A percentile compares a stretch with the other conserved stretches of the same genome.
phyloP scores from a whole-genome alignment of 2,329 filamentous ascomycete genomes.

The Huntiella decipiens region DNA sequence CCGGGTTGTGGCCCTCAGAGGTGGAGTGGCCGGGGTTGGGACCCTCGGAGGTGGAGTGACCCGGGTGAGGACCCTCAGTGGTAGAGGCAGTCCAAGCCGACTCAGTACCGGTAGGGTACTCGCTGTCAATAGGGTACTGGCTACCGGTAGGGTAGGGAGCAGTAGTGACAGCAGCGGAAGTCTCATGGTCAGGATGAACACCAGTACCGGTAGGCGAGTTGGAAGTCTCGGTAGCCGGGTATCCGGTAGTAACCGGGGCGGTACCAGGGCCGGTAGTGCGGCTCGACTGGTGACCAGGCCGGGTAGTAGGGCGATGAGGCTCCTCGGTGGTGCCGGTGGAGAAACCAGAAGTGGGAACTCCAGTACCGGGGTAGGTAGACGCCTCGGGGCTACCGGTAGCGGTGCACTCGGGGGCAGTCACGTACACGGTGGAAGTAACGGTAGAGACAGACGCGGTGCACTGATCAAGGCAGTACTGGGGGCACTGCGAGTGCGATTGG shows the following conservation, averaged over 20 bases:
- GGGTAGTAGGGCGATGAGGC: background rate
- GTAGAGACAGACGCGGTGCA: constrained; percentile 8
- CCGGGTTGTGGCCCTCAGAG: background rate
- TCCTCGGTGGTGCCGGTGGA: background rate
- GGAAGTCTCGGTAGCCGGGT: background rate
- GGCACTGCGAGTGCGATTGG: constrained; percentile 5
- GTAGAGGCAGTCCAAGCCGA: background rate
- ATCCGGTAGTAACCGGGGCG: background rate
- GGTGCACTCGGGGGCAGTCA: constrained; percentile 6
- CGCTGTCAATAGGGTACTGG: too few relatives aligned
- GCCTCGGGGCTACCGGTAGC: background rate
- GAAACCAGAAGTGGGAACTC: background rate
- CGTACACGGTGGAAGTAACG: constrained; percentile 7
- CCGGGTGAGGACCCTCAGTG: background rate
- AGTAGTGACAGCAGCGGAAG: background rate
- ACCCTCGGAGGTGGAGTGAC: background rate
- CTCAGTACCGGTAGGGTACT: background rate
- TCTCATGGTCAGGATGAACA: background rate
- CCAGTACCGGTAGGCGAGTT: background rate
- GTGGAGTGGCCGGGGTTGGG: constrained; percentile 1
- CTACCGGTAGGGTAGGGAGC: background rate
- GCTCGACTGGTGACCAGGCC: background rate
- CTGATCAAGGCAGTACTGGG: constrained; percentile 7
- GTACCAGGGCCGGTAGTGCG: background rate
- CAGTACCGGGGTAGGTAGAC: background rate